Percentiles rank a stretch among this genome's conserved stretches.
phyloP scores from a whole-genome alignment of 2,329 filamentous ascomycete species.

The Parastagonospora avenae region DNA sequence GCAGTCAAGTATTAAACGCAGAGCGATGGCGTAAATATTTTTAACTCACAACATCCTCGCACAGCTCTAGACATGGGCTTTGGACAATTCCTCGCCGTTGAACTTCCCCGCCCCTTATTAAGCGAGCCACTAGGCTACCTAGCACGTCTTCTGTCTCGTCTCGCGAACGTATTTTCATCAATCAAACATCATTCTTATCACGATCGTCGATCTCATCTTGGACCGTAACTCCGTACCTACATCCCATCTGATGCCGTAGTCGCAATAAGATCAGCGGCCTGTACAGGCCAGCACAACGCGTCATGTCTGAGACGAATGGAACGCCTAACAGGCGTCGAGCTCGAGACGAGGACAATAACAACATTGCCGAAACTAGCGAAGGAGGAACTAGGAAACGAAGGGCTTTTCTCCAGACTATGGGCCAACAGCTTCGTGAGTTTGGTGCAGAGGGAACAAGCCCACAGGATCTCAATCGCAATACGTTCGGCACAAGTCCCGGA shows the following conservation, averaged over 20 bases:
- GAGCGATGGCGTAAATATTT: conserved; percentile 24
- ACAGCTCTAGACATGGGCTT: too few species aligned
- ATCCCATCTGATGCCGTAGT: not conserved
- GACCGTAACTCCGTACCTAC: not conserved
- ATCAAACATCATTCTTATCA: too few species aligned
- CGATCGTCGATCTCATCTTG: too few species aligned
- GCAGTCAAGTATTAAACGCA: not conserved
- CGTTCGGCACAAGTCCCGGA: conserved; percentile 23
- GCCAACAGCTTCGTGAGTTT: conserved; percentile 31
- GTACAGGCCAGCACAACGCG: not conserved
- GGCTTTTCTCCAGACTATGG: conserved; percentile 32
- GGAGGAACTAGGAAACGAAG: conserved; percentile 20
- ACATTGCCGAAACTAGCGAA: not conserved
- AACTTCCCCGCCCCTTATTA: too few species aligned
- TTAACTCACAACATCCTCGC: not conserved
- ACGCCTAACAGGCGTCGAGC: conserved; percentile 23
- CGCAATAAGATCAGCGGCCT: not conserved
- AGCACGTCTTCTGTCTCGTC: not conserved
- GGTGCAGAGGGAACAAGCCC: conserved; percentile 28
- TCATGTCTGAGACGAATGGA: conserved; percentile 19
- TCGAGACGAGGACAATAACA: conserved; percentile 8
- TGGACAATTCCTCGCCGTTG: too few species aligned
- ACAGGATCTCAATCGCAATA: conserved; percentile 19
- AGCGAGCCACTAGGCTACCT: not conserved
- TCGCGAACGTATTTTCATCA: too few species aligned